These are phyloP conservation scores for Barnettozyma populi DNA, from an alignment of 805 yeast species.

Conservation along the genomic window DNA sequence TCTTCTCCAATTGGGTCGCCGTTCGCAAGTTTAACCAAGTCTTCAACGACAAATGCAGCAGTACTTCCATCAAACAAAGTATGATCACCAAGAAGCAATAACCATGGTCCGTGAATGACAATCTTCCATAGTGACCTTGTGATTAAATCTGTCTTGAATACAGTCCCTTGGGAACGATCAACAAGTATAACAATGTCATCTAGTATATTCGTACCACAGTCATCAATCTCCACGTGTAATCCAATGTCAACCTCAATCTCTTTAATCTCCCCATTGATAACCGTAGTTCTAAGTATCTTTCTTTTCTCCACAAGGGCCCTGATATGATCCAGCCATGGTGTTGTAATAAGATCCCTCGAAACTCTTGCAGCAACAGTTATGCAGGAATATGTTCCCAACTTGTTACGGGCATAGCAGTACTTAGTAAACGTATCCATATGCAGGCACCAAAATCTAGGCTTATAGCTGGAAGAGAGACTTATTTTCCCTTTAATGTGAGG, in stretches of 20 bases:
- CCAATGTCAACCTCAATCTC: slow-evolving; percentile 1
- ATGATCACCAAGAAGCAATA: slow-evolving; percentile 7
- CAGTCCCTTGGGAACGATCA: neutral
- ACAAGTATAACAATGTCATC: neutral
- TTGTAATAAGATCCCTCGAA: neutral
- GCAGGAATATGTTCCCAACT: slow-evolving; percentile 5
- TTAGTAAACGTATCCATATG: slow-evolving; percentile 1
- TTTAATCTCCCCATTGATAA: neutral
- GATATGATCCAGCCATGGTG: neutral
- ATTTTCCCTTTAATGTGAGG: too few species aligned
- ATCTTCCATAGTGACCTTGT: slow-evolving; percentile 7
- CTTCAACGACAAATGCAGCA: slow-evolving; percentile 5
- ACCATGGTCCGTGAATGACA: slow-evolving; percentile 4
- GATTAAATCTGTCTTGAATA: neutral
- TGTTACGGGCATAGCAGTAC: slow-evolving; percentile 3
- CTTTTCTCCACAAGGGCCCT: neutral
- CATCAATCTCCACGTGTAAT: neutral
- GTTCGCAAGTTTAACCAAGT: slow-evolving; percentile 1
- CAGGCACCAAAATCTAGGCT: too few species aligned
- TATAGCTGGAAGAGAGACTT: too few species aligned
- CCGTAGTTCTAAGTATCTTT: slow-evolving; percentile 2
- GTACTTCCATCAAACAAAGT: slow-evolving; percentile 5
- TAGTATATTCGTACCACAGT: neutral
- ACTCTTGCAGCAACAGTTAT: slow-evolving; percentile 6
- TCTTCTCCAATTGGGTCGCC: slow-evolving; percentile 8